Conservation (phyloP, 148 eudicot genomes). For the Camellia lanceoleosa region DNA sequence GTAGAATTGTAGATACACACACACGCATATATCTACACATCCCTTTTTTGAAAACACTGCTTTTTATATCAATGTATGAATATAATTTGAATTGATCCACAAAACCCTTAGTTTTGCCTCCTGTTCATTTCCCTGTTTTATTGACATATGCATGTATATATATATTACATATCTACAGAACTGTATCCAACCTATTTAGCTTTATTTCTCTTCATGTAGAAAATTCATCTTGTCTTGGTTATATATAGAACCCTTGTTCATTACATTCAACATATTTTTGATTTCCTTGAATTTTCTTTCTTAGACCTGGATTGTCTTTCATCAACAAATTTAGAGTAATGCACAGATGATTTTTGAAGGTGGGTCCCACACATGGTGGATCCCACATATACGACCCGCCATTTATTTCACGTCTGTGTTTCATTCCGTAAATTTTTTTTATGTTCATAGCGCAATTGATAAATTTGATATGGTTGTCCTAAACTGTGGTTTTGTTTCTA, state of each 20-base stretch:
- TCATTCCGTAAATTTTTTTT: too few species aligned
- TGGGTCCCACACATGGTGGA: too few species aligned
- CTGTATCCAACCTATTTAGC: not conserved
- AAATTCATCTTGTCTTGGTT: not conserved
- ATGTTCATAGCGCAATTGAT: too few species aligned
- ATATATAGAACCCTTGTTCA: not conserved
- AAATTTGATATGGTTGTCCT: not conserved
- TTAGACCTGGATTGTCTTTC: not conserved
- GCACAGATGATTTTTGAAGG: too few species aligned
- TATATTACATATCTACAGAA: not conserved
- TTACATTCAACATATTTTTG: not conserved
- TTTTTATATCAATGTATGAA: too few species aligned
- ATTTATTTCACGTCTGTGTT: too few species aligned
- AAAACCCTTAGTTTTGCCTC: not conserved
- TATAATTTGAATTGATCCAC: too few species aligned
- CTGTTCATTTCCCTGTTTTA: not conserved
- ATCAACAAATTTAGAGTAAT: not conserved
- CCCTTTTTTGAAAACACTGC: not conserved
- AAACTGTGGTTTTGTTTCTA: constrained; percentile 5
- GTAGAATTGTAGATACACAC: not conserved
- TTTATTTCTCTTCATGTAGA: not conserved
- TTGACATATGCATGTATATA: not conserved
- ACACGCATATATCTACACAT: not conserved
- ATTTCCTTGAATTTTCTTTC: not conserved
- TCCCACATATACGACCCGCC: too few species aligned